Evolutionary conservation across 139 green algal genomes (phyloP).

Genomic region (Deuterostichococcus epilithicus): DNA sequence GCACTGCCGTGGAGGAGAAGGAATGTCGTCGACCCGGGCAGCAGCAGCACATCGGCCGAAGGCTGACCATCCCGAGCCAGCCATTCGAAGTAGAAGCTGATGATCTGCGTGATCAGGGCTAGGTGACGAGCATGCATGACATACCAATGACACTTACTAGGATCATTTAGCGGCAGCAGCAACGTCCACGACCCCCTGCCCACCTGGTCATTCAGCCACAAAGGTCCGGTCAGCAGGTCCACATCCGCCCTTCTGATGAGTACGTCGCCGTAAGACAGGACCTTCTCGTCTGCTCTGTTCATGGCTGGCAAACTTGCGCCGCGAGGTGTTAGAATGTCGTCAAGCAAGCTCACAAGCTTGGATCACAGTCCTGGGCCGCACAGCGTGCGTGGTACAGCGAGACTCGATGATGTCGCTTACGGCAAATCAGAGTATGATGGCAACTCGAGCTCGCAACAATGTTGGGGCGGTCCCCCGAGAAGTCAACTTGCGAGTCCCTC

Average conservation of each 20-base stretch:
- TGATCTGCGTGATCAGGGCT: slow-evolving; percentile 27
- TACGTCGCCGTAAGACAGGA: slow-evolving; percentile 57
- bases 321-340: too few species aligned
- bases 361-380: too few species aligned
- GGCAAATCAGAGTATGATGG: too few species aligned
- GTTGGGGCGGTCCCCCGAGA: too few species aligned
- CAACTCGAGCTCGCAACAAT: too few species aligned
- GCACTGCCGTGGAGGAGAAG: neutral
- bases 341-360: too few species aligned
- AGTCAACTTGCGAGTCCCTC: too few species aligned
- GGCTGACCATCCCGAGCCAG: slow-evolving; percentile 22
- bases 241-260: slow-evolving; percentile 46
- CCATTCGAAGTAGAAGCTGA: slow-evolving; percentile 70
- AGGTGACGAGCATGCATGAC: neutral
- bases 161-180: neutral
- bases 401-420: too few species aligned
- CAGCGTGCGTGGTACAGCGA: too few species aligned
- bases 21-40: neutral
- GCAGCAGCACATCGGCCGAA: neutral
- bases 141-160: neutral
- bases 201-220: slow-evolving; percentile 73
- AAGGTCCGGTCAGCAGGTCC: slow-evolving; percentile 29
- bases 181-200: neutral
- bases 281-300: slow-evolving; percentile 10
- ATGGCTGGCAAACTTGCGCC: too few species aligned